Evolutionary conservation across 2,329 filamentous ascomycete genomes (phyloP).

Genomic region (Nigrospora sphaerica): DNA sequence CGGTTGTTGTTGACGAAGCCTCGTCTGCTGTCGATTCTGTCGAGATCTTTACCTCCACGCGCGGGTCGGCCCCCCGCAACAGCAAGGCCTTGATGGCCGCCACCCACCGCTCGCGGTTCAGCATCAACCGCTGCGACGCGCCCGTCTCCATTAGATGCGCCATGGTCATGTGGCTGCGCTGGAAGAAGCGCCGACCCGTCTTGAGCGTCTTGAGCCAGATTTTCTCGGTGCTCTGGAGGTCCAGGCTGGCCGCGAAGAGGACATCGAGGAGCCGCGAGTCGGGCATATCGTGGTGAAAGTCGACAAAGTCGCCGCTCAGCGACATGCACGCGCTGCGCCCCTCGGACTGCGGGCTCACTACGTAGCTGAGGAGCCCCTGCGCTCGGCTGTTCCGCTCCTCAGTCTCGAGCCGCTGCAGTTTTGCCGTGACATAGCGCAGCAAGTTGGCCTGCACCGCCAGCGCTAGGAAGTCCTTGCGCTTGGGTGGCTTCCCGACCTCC

Average conservation of each 20-base stretch:
- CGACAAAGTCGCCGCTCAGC: not conserved
- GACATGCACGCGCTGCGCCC: not conserved
- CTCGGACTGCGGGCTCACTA: not conserved
- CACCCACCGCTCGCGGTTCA: slow-evolving; percentile 21
- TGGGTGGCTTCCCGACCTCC: slow-evolving; percentile 23
- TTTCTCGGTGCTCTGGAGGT: slow-evolving; percentile 6
- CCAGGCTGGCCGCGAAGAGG: not conserved
- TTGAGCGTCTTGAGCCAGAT: slow-evolving; percentile 18
- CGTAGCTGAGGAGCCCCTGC: not conserved
- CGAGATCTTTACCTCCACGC: not conserved
- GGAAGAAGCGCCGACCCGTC: slow-evolving; percentile 21
- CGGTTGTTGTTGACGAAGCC: not conserved
- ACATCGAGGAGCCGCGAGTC: not conserved
- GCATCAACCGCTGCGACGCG: slow-evolving; percentile 13
- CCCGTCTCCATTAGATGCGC: slow-evolving; percentile 1
- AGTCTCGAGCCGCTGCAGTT: slow-evolving; percentile 9
- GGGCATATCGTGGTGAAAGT: not conserved
- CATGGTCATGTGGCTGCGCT: slow-evolving; percentile 4
- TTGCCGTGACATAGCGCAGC: slow-evolving; percentile 14
- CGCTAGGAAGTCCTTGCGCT: slow-evolving; percentile 19
- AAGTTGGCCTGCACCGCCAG: slow-evolving; percentile 22
- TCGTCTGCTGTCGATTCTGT: not conserved
- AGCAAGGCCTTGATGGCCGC: slow-evolving; percentile 19
- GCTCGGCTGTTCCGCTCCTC: not conserved
- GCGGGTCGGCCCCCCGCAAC: slow-evolving; percentile 16